Conservation (phyloP, 495 filamentous ascomycete genomes). For the Amphirosellinia nigrospora region DNA sequence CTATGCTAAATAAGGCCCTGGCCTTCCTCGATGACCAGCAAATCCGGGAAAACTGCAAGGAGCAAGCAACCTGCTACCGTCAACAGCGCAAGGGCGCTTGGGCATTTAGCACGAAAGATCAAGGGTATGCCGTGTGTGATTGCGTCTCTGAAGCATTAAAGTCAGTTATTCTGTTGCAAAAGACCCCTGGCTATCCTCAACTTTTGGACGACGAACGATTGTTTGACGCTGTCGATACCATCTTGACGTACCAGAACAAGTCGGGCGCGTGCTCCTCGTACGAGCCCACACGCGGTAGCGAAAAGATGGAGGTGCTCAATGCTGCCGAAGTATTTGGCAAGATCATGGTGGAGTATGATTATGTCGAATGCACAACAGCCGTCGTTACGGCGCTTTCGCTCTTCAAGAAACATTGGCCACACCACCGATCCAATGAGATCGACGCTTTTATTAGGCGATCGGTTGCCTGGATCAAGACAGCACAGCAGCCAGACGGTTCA, state of each 20-base stretch:
- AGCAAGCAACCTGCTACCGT: constrained; percentile 84
- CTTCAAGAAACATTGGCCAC: constrained; percentile 80
- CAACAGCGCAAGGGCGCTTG: constrained; percentile 92
- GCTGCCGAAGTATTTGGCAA: constrained; percentile 95
- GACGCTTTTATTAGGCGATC: constrained; percentile 70
- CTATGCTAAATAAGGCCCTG: constrained; percentile 84
- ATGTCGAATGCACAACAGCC: constrained; percentile 96
- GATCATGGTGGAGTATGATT: constrained; percentile 98
- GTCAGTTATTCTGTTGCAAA: constrained; percentile 83
- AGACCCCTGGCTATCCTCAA: constrained; percentile 74
- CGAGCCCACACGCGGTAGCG: constrained; percentile 78
- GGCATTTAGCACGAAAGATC: constrained; percentile 89
- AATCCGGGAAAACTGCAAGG: constrained; percentile 79
- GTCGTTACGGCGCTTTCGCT: constrained; percentile 86
- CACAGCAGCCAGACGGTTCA: constrained; percentile 80
- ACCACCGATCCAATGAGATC: constrained; percentile 80
- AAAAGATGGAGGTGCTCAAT: constrained; percentile 83
- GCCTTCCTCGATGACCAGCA: constrained; percentile 91
- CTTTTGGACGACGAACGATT: constrained; percentile 76
- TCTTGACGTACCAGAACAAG: constrained; percentile 89
- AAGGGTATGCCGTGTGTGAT: constrained; percentile 95
- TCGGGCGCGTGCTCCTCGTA: constrained; percentile 91
- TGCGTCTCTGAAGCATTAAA: constrained; percentile 92
- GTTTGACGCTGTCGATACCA: constrained; percentile 85
- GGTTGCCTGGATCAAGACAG: constrained; percentile 77